Conservation (phyloP, 306 rosid genomes). For the Vigna reflexopilosa region DNA sequence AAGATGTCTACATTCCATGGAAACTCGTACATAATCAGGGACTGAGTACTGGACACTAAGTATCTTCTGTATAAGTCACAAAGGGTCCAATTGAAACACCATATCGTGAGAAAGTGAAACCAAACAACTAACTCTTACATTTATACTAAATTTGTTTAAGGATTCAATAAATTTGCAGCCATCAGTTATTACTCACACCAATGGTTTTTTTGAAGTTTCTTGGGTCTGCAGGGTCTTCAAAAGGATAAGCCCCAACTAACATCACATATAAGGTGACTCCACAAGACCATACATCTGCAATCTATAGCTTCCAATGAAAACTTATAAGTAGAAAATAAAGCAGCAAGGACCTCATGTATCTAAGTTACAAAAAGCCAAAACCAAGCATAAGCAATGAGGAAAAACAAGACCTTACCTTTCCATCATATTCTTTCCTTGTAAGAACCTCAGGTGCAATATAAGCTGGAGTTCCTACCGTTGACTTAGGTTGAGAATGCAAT, state of each 20-base stretch:
- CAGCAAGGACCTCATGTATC: not conserved
- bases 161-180: conserved; percentile 21
- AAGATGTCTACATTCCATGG: conserved; percentile 75
- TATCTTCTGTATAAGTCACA: conserved; percentile 66
- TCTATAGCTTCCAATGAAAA: conserved; percentile 50
- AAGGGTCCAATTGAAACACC: conserved; percentile 34
- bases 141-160: not conserved
- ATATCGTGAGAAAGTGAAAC: conserved; percentile 19
- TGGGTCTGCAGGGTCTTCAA: conserved; percentile 83
- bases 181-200: conserved; percentile 52
- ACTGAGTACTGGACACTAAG: conserved; percentile 68
- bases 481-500: conserved; percentile 87
- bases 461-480: conserved; percentile 91
- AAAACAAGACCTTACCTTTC: conserved; percentile 62
- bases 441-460: conserved; percentile 91
- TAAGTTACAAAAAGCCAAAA: not conserved
- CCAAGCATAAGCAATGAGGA: conserved; percentile 27
- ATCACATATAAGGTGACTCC: conserved; percentile 92
- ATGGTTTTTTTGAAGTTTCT: conserved; percentile 74
- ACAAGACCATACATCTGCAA: conserved; percentile 97
- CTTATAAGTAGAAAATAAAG: conserved; percentile 5
- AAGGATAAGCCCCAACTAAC: conserved; percentile 88
- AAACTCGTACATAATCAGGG: conserved; percentile 68
- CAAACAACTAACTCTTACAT: conserved; percentile 21
- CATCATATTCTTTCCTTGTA: conserved; percentile 78